A percentile compares a stretch with the other conserved stretches of the same genome.
Evolutionary conservation across 768 basidiomycete genomes (phyloP).

Genomic region (Agrocybe praecox): DNA sequence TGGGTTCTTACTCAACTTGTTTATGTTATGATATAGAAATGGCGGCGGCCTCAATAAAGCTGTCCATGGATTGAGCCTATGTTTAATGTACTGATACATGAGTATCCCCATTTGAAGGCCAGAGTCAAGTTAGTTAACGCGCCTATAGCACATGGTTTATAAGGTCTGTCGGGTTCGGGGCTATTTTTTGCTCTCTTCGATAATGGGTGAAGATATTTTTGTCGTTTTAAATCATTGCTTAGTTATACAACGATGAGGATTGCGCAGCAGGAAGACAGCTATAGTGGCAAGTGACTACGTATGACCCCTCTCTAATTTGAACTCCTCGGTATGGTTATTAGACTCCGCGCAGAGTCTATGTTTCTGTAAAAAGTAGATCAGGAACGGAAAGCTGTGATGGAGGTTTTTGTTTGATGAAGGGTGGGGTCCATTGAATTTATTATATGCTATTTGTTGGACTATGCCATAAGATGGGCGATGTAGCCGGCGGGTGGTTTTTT

Average conservation of each 20-base stretch:
- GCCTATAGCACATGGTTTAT: slow-evolving; percentile 21
- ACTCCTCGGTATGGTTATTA: too few relatives aligned
- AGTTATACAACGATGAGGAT: slow-evolving; percentile 8
- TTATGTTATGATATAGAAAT: background rate
- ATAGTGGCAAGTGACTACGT: too few relatives aligned
- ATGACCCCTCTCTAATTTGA: too few relatives aligned
- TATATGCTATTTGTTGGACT: too few relatives aligned
- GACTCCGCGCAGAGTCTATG: too few relatives aligned
- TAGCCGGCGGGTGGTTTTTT: slow-evolving; percentile 2
- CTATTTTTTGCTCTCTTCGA: slow-evolving; percentile 15
- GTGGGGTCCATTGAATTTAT: too few relatives aligned
- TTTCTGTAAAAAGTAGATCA: slow-evolving; percentile 18
- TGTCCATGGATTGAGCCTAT: too few relatives aligned
- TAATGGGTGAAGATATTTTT: too few relatives aligned
- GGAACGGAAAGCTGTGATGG: background rate
- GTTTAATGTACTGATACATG: background rate
- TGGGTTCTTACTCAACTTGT: background rate
- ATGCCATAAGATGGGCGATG: background rate
- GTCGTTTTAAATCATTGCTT: slow-evolving; percentile 11
- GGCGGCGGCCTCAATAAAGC: slow-evolving; percentile 16
- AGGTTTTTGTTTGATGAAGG: too few relatives aligned
- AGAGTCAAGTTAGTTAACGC: slow-evolving; percentile 15
- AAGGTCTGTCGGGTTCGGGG: slow-evolving; percentile 5
- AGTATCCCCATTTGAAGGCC: slow-evolving; percentile 21
- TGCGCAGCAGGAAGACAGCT: too few relatives aligned